These are phyloP conservation scores for Ananas comosus DNA, from an alignment of 176 grass and related monocot genomes.

Conservation along the genomic window DNA sequence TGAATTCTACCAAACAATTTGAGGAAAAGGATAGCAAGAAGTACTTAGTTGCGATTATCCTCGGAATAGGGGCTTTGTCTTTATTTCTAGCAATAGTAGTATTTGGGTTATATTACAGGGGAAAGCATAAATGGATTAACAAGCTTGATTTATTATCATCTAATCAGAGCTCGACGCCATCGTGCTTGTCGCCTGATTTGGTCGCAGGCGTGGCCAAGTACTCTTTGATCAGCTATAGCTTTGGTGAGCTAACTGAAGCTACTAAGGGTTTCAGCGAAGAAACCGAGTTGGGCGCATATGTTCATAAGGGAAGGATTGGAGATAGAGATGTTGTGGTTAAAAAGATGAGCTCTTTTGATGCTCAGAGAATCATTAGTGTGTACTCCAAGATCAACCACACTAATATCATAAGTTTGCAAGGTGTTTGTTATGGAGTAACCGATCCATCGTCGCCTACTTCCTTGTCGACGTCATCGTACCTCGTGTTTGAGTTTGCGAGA, in stretches of 20 bases:
- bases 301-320: conserved; percentile 6
- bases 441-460: background rate
- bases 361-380: background rate
- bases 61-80: background rate
- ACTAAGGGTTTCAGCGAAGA: background rate
- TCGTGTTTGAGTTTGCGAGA: background rate
- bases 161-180: background rate
- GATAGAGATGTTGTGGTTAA: background rate
- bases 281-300: background rate
- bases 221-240: background rate
- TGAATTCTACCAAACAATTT: background rate
- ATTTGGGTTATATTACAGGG: background rate
- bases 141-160: background rate
- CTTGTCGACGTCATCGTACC: background rate
- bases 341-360: background rate
- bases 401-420: conserved; percentile 3
- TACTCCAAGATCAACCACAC: conserved; percentile 9
- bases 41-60: background rate
- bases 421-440: background rate
- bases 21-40: background rate
- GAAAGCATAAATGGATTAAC: background rate
- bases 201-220: conserved; percentile 1
- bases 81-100: background rate
- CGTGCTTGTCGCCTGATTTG: conserved; percentile 6
- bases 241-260: background rate